phyloP scores from a whole-genome alignment of 208 protist species.

The Endotrypanum monterogeii region DNA sequence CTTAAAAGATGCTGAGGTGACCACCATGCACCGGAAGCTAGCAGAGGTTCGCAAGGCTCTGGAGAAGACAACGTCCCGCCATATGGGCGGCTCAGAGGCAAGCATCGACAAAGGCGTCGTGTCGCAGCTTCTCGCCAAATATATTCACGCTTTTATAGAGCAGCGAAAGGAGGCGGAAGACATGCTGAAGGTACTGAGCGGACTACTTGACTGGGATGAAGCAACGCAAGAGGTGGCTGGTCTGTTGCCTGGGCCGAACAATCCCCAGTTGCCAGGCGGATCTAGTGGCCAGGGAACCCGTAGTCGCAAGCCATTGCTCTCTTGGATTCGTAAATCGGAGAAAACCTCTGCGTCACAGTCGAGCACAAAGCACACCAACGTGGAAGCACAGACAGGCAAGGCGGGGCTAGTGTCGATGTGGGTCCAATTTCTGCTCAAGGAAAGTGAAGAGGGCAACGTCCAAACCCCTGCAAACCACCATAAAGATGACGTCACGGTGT shows the following conservation, averaged over 20 bases:
- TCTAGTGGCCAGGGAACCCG: constrained; percentile 2
- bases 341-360: neutral
- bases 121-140: constrained; percentile 84
- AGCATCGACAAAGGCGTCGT: constrained; percentile 85
- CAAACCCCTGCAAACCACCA: neutral
- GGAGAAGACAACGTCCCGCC: constrained; percentile 59
- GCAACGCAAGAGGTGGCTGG: constrained; percentile 76
- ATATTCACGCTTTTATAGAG: constrained; percentile 72
- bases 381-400: constrained; percentile 1
- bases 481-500: neutral
- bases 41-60: constrained; percentile 64
- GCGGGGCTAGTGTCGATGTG: constrained; percentile 62
- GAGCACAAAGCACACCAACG: neutral
- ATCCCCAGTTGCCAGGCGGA: constrained; percentile 42
- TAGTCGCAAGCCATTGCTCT: constrained; percentile 33
- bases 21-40: constrained; percentile 73
- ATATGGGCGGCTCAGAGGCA: constrained; percentile 50
- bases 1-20: constrained; percentile 65
- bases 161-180: constrained; percentile 61
- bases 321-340: constrained; percentile 13
- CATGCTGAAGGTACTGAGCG: constrained; percentile 78
- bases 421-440: constrained; percentile 85
- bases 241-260: constrained; percentile 71
- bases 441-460: constrained; percentile 38
- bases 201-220: constrained; percentile 80